Evolutionary conservation across 345 rosid genomes (phyloP), one percentile per base, ranked within the genome.

Genomic region (Punica granatum): DNA sequence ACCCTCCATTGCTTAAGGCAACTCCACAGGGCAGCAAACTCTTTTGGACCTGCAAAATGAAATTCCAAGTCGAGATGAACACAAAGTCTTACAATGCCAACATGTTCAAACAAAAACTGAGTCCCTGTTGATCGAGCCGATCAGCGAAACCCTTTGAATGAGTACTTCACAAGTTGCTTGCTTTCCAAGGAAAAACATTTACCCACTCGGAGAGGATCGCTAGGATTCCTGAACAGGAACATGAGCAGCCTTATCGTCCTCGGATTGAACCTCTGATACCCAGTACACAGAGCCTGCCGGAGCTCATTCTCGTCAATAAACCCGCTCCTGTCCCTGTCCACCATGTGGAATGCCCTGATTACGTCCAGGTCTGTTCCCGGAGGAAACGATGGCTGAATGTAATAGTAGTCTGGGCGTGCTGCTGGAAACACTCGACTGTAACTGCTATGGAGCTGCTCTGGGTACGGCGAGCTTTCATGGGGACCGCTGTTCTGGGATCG

Each of bases 1-100:
- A 86, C 97, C 53, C 86, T 81, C 90, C 88, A 86, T 62, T 84
- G 86, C 41, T 84, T 85, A 31, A 90, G 88, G 64, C 89, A 79
- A 70, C 71, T 82, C 92, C 92, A 85, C 34, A 88, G 76, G 61
- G 80, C 88, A 60, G 79, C 78, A 80, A 86, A 88, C 75, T 82
- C 97, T 6, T 32, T 66, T 3, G 83, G 85, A 64, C 90, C 94
- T 82, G 80, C 33, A 76, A 69, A 46, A 33, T 6, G 41, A 69
- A 64, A 66, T 41, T 25, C 46, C 25, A 2, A 2, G 30, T 42
- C n/a, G 25, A 54, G 19, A 12, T 35, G 28, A 34, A 31, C 32
- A 1, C 26, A 36, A 28, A 7, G 19, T 21, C 0, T 10, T 5
- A 21, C 7, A 3, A 36, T 0, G 2, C 21, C 0, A 35, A 51